These are phyloP conservation scores for Glycyrrhiza uralensis DNA, from an alignment of 306 rosid genomes.

Conservation along the genomic window DNA sequence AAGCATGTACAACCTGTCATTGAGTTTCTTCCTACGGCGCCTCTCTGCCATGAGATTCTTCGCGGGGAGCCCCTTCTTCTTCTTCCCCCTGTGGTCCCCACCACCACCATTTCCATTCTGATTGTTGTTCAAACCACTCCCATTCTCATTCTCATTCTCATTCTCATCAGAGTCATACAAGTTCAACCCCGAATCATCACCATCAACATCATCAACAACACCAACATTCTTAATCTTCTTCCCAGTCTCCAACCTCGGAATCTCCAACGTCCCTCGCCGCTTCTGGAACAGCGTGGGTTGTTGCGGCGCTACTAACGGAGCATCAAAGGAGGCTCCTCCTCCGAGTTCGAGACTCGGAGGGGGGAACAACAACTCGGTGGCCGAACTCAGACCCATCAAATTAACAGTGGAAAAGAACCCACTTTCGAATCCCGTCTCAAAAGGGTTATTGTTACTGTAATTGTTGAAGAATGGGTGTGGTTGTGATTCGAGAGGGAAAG, in stretches of 20 bases:
- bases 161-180: slow-evolving; percentile 90
- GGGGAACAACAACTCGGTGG: slow-evolving; percentile 52
- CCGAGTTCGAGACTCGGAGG: slow-evolving; percentile 43
- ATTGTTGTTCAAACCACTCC: slow-evolving; percentile 41
- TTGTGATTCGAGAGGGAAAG: slow-evolving; percentile 34
- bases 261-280: slow-evolving; percentile 47
- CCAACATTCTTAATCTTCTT: slow-evolving; percentile 35
- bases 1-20: slow-evolving; percentile 94
- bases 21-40: slow-evolving; percentile 93
- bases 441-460: slow-evolving; percentile 14
- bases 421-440: slow-evolving; percentile 53
- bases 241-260: slow-evolving; percentile 42
- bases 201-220: slow-evolving; percentile 49
- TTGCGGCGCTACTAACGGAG: slow-evolving; percentile 53
- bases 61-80: slow-evolving; percentile 86
- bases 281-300: slow-evolving; percentile 77
- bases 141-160: no score
- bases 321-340: slow-evolving; percentile 20
- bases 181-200: slow-evolving; percentile 51
- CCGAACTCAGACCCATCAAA: slow-evolving; percentile 45
- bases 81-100: slow-evolving; percentile 84
- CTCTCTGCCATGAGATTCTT: slow-evolving; percentile 99
- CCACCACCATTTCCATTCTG: slow-evolving; percentile 37
- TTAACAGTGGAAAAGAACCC: slow-evolving; percentile 47
- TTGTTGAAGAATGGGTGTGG: slow-evolving; percentile 39